Base-by-base conservation (phyloP, 192 early-diverging fungal genomes). In the Pilobolus umbonatus region DNA sequence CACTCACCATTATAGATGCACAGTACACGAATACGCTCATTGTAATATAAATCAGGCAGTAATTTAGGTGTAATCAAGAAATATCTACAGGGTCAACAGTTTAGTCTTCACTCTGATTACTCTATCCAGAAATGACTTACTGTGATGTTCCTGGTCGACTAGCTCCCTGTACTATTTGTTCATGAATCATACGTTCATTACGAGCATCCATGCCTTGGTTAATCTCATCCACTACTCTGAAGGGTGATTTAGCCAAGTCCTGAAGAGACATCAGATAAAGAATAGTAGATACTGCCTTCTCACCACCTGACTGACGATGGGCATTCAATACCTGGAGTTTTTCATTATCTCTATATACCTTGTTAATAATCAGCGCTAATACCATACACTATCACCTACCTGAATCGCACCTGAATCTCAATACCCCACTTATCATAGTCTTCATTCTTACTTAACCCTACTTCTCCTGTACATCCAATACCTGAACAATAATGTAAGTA, bases 1-100 rank as follows among this genome's bases (percentile, higher is more conserved):
- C 88, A 92, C 60, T 92, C 91, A 39, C 97, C 95, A 62, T 98
- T 99, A 70, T 88, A 95, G 30, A 99, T 90, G 59, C 89, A 92
- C 8, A 96, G 77, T 0, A 99, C 85, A 43, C 84, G 86, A 94
- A 98, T 98, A 28, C 81, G 73, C 43, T 87, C 82, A 67, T 96
- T 90, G 72, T 97, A 99, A 31, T 87, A 80, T 6, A 99, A 77
- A 65, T 97, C 88, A 0, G 90, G 88, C n/a, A 99, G 75, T 19
- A 99, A 78, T 71, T 99, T 99, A n/a, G 97, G 97, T 8, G 97
- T 99, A 44, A 99, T 97, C 47, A 99, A 73, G 53, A 99, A 99
- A 62, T 99, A 94, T 68, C 85, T 88, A 56, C 26, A 15, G 29
- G 4, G 15, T 58, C 24, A 59, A 32, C 64, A 15, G 55, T 15